Evolutionary conservation across 108 stramenopile genomes (phyloP).

Genomic region (Asterionellopsis glacialis): DNA sequence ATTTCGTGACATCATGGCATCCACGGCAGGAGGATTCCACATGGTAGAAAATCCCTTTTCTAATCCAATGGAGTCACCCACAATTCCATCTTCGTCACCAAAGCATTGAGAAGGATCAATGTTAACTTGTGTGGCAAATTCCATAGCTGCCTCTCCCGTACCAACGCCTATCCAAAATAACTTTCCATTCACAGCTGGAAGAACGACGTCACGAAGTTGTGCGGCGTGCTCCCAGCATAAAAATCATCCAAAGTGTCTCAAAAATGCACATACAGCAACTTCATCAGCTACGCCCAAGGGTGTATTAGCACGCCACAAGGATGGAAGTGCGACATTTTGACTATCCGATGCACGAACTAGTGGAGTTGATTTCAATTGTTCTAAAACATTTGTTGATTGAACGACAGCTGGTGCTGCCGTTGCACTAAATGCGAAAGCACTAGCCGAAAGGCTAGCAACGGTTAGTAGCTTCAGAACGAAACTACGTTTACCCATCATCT

Average conservation of each 20-base stretch:
- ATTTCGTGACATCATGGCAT: conserved; percentile 28
- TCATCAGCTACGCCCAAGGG: conserved; percentile 35
- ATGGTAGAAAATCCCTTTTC: conserved; percentile 29
- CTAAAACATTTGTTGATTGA: no score
- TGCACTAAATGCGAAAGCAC: no score
- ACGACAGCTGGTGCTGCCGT: no score
- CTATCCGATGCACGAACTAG: conserved; percentile 30
- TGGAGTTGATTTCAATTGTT: conserved; percentile 9
- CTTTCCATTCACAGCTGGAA: conserved; percentile 24
- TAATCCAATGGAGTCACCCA: conserved; percentile 15
- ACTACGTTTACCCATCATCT: no score
- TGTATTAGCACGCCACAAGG: conserved; percentile 23
- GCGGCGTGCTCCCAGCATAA: conserved; percentile 45
- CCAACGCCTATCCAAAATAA: conserved; percentile 38
- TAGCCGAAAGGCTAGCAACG: no score
- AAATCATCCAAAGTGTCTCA: conserved; percentile 42
- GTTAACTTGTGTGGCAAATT: conserved; percentile 28
- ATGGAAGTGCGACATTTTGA: conserved; percentile 9
- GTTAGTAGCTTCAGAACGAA: no score
- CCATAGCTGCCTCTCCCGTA: conserved; percentile 24
- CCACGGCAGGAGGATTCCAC: conserved; percentile 41
- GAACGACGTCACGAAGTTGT: conserved; percentile 21
- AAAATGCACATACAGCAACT: conserved; percentile 26
- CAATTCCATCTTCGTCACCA: conserved; percentile 27
- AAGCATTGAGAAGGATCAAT: conserved; percentile 38